phyloP scores from a whole-genome alignment of 2,329 filamentous ascomycete genomes.

The Macroventuria anomochaeta region DNA sequence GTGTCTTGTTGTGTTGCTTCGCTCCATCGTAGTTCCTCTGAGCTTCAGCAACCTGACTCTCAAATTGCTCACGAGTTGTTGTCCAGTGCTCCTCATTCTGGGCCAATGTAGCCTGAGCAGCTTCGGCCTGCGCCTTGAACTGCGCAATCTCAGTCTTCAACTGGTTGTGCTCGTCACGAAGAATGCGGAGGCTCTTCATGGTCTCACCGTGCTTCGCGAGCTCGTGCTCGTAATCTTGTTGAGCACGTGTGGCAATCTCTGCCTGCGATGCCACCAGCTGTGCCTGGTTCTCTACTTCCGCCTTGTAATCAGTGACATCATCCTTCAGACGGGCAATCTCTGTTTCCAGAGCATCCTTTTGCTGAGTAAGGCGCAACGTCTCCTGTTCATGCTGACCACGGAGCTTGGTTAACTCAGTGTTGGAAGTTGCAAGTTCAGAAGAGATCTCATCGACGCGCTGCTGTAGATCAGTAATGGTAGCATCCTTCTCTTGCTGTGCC shows the following conservation, averaged over 20 bases:
- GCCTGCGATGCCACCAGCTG: conserved; percentile 92
- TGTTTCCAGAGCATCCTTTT: conserved; percentile 78
- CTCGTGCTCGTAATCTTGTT: conserved; percentile 94
- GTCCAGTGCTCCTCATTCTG: conserved; percentile 90
- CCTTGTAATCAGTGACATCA: conserved; percentile 78
- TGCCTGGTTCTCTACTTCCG: conserved; percentile 83
- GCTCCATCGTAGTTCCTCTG: conserved; percentile 82
- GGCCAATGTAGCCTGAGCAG: conserved; percentile 76
- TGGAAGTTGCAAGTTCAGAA: conserved; percentile 79
- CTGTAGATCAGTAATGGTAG: conserved; percentile 79
- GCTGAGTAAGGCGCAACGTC: conserved; percentile 74
- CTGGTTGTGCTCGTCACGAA: conserved; percentile 81
- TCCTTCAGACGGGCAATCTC: conserved; percentile 84
- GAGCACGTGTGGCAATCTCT: conserved; percentile 89
- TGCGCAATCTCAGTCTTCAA: conserved; percentile 79
- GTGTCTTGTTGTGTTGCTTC: conserved; percentile 85
- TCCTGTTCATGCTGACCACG: conserved; percentile 81
- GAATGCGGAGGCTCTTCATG: conserved; percentile 79
- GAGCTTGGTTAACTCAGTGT: conserved; percentile 79
- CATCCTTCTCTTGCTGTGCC: conserved; percentile 77
- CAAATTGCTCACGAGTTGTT: conserved; percentile 78
- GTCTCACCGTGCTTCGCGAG: conserved; percentile 94
- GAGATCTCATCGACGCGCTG: conserved; percentile 85
- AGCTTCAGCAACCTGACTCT: conserved; percentile 82
- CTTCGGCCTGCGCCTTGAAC: conserved; percentile 81